These are phyloP conservation scores for Alternaria tenuissima DNA, from an alignment of 2,329 filamentous ascomycete species.

Conservation along the genomic window DNA sequence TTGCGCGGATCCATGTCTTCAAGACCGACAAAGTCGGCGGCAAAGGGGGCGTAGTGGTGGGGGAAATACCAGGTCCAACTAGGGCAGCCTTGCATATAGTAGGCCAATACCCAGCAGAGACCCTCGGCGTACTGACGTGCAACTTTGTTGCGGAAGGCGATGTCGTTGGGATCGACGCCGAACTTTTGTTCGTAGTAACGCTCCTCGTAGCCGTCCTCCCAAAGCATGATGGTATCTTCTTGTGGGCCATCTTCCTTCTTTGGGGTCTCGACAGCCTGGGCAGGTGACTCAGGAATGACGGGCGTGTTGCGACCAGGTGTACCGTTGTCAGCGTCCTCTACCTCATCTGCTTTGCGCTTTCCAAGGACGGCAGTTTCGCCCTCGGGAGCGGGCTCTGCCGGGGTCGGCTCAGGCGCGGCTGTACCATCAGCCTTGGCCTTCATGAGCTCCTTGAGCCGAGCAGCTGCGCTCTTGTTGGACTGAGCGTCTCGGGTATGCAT, in stretches of 20 bases:
- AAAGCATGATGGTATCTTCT: constrained; percentile 84
- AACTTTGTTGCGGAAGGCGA: constrained; percentile 87
- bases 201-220: constrained; percentile 95
- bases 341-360: constrained; percentile 79
- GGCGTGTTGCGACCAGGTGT: constrained; percentile 69
- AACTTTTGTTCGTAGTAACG: constrained; percentile 99
- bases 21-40: constrained; percentile 89
- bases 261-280: constrained; percentile 52
- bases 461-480: constrained; percentile 94
- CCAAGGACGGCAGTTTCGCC: constrained; percentile 60
- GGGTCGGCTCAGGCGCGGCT: constrained; percentile 32
- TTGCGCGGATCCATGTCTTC: constrained; percentile 73
- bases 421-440: constrained; percentile 57
- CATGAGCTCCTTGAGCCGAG: constrained; percentile 77
- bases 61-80: constrained; percentile 99
- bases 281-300: constrained; percentile 55
- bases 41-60: constrained; percentile 97
- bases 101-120: constrained; percentile 91
- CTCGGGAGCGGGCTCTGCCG: constrained; percentile 24
- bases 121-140: constrained; percentile 93
- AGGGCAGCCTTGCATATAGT: constrained; percentile 98
- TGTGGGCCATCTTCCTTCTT: constrained; percentile 66
- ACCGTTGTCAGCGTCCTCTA: constrained; percentile 68
- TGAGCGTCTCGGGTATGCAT: constrained; percentile 76
- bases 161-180: constrained; percentile 78